These are phyloP conservation scores for Diaporthe vexans DNA, from an alignment of 2,329 filamentous ascomycete genomes.

Conservation along the genomic window DNA sequence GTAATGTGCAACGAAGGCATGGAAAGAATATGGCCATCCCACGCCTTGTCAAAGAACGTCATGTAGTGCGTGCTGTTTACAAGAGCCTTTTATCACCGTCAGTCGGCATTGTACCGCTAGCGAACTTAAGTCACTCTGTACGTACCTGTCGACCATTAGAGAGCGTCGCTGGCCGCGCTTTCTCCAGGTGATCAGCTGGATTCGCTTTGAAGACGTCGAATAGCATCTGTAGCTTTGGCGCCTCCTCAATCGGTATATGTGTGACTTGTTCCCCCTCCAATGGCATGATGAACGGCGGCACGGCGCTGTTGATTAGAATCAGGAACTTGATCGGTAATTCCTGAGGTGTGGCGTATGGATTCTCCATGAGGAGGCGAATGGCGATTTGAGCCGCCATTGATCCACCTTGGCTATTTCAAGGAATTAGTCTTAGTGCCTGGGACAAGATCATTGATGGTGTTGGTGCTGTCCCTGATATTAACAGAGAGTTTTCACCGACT, in stretches of 20 bases:
- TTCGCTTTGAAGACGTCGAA: slow-evolving; percentile 41
- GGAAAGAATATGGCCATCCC: slow-evolving; percentile 37
- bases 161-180: slow-evolving; percentile 35
- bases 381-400: slow-evolving; percentile 40
- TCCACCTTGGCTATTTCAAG: slow-evolving; percentile 34
- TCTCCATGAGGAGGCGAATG: slow-evolving; percentile 36
- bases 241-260: slow-evolving; percentile 38
- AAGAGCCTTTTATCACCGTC: slow-evolving; percentile 22
- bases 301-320: slow-evolving; percentile 39
- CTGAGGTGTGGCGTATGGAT: slow-evolving; percentile 39
- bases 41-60: slow-evolving; percentile 37
- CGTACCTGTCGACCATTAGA: slow-evolving; percentile 38
- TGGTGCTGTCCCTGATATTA: not conserved
- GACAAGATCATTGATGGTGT: not conserved
- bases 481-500: slow-evolving; percentile 8
- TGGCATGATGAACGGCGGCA: slow-evolving; percentile 38
- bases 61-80: slow-evolving; percentile 37
- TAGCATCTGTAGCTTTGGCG: slow-evolving; percentile 29
- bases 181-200: slow-evolving; percentile 33
- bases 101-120: not conserved
- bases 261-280: slow-evolving; percentile 35
- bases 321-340: slow-evolving; percentile 40
- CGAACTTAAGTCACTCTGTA: not conserved
- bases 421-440: not conserved
- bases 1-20: slow-evolving; percentile 40